Evolutionary conservation across 2,329 filamentous ascomycete species (phyloP), one percentile per base, ranked within the genome.

Genomic region (Pseudocercospora eumusae): DNA sequence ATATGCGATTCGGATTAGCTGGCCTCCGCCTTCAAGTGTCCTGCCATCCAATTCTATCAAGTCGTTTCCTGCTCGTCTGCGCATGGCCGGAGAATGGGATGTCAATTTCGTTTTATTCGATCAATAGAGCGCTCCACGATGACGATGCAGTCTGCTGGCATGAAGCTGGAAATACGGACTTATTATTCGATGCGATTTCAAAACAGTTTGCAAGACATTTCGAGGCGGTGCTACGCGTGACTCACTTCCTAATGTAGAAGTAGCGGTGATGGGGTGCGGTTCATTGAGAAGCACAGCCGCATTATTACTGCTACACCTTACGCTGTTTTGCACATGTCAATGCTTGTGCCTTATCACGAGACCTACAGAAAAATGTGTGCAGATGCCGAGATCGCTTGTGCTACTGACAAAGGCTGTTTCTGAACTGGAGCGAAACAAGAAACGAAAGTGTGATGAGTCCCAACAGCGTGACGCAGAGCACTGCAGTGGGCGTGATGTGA

Each of bases 1-100:
- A 8, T 86, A 67, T 2, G 84, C 83, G 56, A 84, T 80, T 21
- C 85, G 83, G 47, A 87, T 76, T 2, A 88, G 77, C 71, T 88
- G 85, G 13, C 85, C 85, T 25, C 85, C 85, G 42, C 85, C 85
- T 79, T 88, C 85, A n/a, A 62, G 21, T 10, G 55, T 62, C 20
- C 60, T 55, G 21, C 60, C 60, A 50, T 62, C 61, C 20, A 87
- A 73, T 55, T 76, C 70, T 25, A 82, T 28, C 23, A 63, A 52
- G 25, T 65, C 56, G 6, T 59, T 36, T n/a, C 18, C n/a, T 20
- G 40, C 61, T 40, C 40, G 25, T 63, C 50, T 57, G 11, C 25
- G 45, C 57, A 60, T 56, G 36, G 15, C 28, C 7, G 52, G 11
- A 11, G 18, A 27, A 20, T 7, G 10, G 15, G 5, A 57, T 28